Conservation (phyloP, 83 land plant species). For the Diphasiastrum complanatum region DNA sequence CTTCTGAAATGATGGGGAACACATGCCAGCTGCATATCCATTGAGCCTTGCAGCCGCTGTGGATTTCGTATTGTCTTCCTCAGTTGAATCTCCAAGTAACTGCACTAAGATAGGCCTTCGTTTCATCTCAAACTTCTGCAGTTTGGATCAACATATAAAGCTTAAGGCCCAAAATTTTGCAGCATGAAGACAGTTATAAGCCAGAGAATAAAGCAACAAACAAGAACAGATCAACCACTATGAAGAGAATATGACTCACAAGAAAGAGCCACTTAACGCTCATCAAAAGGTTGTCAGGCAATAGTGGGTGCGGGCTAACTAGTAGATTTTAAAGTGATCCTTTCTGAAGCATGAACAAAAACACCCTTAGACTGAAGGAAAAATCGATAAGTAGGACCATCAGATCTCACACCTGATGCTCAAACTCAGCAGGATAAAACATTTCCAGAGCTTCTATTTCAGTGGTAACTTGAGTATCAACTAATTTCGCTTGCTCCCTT, state of each 20-base stretch:
- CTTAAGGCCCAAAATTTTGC: not conserved
- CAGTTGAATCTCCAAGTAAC: conserved; percentile 50
- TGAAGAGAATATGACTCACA: too few species aligned
- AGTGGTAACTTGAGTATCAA: conserved; percentile 55
- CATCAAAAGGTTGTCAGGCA: too few species aligned
- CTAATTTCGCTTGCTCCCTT: conserved; percentile 53
- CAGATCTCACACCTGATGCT: conserved; percentile 74
- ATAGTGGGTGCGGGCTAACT: too few species aligned
- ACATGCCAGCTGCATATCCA: conserved; percentile 81
- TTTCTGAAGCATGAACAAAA: too few species aligned
- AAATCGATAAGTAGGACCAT: too few species aligned
- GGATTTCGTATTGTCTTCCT: conserved; percentile 59
- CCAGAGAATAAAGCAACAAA: too few species aligned
- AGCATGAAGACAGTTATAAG: not conserved
- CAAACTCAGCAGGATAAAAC: conserved; percentile 84
- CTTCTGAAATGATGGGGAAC: conserved; percentile 49
- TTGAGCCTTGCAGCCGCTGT: conserved; percentile 59
- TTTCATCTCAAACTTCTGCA: conserved; percentile 90
- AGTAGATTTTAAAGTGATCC: too few species aligned
- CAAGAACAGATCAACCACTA: too few species aligned
- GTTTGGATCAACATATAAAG: not conserved
- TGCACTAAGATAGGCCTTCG: conserved; percentile 52
- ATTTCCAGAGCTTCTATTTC: conserved; percentile 53
- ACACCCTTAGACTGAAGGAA: too few species aligned
- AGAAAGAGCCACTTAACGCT: too few species aligned